These are phyloP conservation scores for Didymella pomorum DNA, from an alignment of 2,329 filamentous ascomycete genomes.

Conservation along the genomic window DNA sequence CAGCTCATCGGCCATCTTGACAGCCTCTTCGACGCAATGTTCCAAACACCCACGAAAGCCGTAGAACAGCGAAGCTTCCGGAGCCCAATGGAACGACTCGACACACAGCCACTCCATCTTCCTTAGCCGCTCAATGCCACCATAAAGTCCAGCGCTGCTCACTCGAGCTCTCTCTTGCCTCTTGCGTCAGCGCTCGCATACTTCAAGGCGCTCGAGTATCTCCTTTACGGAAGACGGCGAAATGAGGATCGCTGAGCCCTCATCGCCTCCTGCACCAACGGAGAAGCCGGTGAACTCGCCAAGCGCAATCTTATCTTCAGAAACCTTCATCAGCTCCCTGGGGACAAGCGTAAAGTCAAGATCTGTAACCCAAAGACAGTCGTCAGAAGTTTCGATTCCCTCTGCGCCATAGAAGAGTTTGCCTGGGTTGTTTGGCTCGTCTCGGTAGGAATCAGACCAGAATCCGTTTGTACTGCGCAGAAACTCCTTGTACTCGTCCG, in stretches of 20 bases:
- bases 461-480: background rate
- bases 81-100: constrained; percentile 7
- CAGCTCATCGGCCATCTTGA: background rate
- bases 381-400: background rate
- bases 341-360: background rate
- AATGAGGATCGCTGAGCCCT: background rate
- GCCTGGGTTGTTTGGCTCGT: background rate
- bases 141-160: constrained; percentile 16
- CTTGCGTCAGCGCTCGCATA: constrained; percentile 8
- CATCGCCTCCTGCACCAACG: background rate
- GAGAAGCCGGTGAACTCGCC: background rate
- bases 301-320: background rate
- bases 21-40: background rate
- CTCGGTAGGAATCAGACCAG: background rate
- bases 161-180: constrained; percentile 9
- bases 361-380: background rate
- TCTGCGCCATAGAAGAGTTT: background rate
- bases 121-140: constrained; percentile 7
- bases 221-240: background rate
- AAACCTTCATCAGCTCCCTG: background rate
- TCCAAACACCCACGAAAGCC: background rate
- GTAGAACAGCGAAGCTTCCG: background rate
- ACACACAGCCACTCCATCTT: constrained; percentile 19
- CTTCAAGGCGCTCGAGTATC: constrained; percentile 4
- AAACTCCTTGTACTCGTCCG: background rate